phyloP scores from a whole-genome alignment of 1,284 basidiomycete species.

The Cystobasidiaceae sp. region DNA sequence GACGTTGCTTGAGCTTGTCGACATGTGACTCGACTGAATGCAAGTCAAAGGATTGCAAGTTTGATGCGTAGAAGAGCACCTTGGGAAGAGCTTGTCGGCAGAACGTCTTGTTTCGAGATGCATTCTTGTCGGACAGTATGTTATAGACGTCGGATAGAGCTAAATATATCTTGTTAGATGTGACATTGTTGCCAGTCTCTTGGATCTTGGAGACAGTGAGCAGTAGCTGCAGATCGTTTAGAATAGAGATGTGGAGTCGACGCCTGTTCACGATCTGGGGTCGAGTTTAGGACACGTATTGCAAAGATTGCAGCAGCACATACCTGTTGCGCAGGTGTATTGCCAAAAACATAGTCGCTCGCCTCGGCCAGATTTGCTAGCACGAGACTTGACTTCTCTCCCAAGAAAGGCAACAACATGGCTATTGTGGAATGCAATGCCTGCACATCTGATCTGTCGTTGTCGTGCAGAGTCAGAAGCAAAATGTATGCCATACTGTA shows the following conservation, averaged over 20 bases:
- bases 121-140: background rate
- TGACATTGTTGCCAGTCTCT: background rate
- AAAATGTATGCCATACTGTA: too few relatives aligned
- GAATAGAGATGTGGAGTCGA: too few relatives aligned
- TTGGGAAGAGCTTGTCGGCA: constrained; percentile 10
- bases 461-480: too few relatives aligned
- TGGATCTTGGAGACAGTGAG: background rate
- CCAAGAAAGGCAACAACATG: background rate
- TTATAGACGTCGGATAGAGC: constrained; percentile 11
- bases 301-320: too few relatives aligned
- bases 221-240: background rate
- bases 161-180: constrained; percentile 7
- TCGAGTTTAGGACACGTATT: too few relatives aligned
- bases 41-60: background rate
- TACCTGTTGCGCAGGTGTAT: background rate
- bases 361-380: background rate
- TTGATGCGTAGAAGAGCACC: constrained; percentile 24
- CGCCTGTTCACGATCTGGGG: too few relatives aligned
- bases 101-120: background rate
- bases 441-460: too few relatives aligned
- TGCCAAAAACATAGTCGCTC: background rate
- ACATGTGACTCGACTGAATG: background rate
- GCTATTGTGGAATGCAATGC: too few relatives aligned
- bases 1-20: background rate
- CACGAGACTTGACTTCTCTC: background rate